Base-by-base conservation (phyloP, 192 early-diverging fungal species). In the Entomortierella beljakovae region DNA sequence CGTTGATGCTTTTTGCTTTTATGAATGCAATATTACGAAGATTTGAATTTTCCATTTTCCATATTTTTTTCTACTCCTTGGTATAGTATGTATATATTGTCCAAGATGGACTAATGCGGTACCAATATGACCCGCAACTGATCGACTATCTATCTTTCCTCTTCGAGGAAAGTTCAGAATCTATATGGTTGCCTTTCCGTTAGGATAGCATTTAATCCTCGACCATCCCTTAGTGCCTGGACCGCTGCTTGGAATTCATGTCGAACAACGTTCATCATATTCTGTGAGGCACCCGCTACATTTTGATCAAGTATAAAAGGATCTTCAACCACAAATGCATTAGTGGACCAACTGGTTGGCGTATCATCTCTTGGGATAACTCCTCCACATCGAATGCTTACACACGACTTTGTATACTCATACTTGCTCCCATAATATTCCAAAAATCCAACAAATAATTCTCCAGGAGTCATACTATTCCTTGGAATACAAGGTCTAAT, bases 231-330 rank as follows among this genome's bases (percentile, higher is more conserved):
- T 50, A 79, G 34, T 0, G 75, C 75, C 35, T 70, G 75, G 1
- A 69, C 61, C 16, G 75, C 75, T 31, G 75, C 75, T 49, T 79
- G 75, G 18, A 79, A 79, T 43, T 79, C 75, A 26, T 79, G 75
- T 51, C 75, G 67, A 16, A 79, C 60, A 25, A 79, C 55, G 20
- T 70, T 70, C 66, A 79, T 79, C 75, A 79, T 79, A 23, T 58
- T 49, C 32, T 70, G 48, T 37, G 25, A 48, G 25, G 61, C 67
- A 22, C 67, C 67, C 18, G 75, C 75, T 20, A 56, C 75, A 26
- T 79, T 79, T 25, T 70, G 52, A 20, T 79, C 75, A 1, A 70
- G 33, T 18, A 79, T 58, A 34, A 79, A 79, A 0, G 75, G 75
- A 55, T 79, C 75, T 20, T 79, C 75, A 0, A 79, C 75, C 26